Conservation (phyloP, 345 rosid genomes). For the Aurinia saxatilis region DNA sequence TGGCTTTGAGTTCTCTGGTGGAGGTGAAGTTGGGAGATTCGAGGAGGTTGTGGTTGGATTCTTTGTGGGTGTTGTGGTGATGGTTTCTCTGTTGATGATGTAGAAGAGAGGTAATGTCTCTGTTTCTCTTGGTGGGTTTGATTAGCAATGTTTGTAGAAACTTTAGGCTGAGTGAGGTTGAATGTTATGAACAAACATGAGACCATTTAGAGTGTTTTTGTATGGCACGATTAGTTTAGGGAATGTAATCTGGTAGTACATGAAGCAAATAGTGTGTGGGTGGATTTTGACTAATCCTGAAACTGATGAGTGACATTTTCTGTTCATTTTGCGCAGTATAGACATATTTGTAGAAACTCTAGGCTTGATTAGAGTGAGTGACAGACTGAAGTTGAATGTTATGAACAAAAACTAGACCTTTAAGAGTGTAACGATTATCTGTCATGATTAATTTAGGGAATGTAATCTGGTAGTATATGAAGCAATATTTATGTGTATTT, state of each 20-base stretch:
- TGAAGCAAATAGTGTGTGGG: too few species aligned
- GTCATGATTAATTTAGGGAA: background rate
- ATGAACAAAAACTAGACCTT: too few species aligned
- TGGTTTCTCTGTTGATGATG: slow-evolving; percentile 15
- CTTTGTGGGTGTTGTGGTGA: slow-evolving; percentile 8
- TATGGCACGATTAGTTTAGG: too few species aligned
- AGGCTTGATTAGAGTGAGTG: background rate
- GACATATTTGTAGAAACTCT: background rate
- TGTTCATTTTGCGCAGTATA: background rate
- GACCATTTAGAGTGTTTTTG: too few species aligned
- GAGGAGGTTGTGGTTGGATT: background rate
- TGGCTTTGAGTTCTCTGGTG: slow-evolving; percentile 41
- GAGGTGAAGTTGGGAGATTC: background rate
- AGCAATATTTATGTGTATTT: background rate
- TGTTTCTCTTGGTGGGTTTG: background rate
- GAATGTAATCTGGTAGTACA: too few species aligned
- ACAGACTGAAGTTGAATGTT: too few species aligned
- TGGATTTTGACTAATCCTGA: too few species aligned
- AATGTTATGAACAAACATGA: too few species aligned
- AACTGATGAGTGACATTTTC: too few species aligned
- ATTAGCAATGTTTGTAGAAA: too few species aligned
- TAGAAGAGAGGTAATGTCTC: slow-evolving; percentile 3
- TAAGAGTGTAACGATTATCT: too few species aligned
- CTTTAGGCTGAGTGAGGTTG: too few species aligned
- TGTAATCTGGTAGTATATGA: background rate